Evolutionary conservation across 371 early-diverging fungal species (phyloP).

Genomic region (Nematocida ausubeli): DNA sequence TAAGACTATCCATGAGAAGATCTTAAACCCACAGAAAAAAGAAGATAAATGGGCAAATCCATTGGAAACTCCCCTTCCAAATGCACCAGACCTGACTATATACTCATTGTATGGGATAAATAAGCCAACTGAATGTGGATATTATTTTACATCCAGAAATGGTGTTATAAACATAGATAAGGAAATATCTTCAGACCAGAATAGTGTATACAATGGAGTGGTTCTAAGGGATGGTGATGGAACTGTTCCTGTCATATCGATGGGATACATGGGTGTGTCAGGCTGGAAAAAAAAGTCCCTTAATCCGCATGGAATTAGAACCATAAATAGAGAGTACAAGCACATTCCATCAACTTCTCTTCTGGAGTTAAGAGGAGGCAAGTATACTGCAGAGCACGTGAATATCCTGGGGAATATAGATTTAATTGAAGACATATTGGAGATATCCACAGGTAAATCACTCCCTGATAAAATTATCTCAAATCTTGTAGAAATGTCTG

Average conservation of each 20-base stretch:
- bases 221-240: slow-evolving; percentile 73
- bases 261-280: slow-evolving; percentile 81
- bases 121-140: slow-evolving; percentile 75
- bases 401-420: slow-evolving; percentile 76
- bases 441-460: slow-evolving; percentile 31
- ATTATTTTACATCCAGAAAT: slow-evolving; percentile 69
- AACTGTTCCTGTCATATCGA: slow-evolving; percentile 79
- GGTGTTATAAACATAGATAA: slow-evolving; percentile 23
- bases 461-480: slow-evolving; percentile 25
- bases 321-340: slow-evolving; percentile 75
- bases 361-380: slow-evolving; percentile 74
- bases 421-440: slow-evolving; percentile 55
- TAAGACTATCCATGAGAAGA: slow-evolving; percentile 7
- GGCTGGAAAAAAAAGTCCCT: slow-evolving; percentile 76
- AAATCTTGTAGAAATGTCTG: slow-evolving; percentile 9
- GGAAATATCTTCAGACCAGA: slow-evolving; percentile 1
- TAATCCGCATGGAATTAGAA: slow-evolving; percentile 75
- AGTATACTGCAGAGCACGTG: slow-evolving; percentile 77
- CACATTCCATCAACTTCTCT: slow-evolving; percentile 69
- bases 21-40: neutral
- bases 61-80: slow-evolving; percentile 75
- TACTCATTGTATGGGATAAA: slow-evolving; percentile 79
- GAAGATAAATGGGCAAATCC: slow-evolving; percentile 77
- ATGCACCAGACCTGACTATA: slow-evolving; percentile 73
- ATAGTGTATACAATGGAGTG: slow-evolving; percentile 32